phyloP scores from a whole-genome alignment of 345 rosid genomes.

The Salix purpurea region DNA sequence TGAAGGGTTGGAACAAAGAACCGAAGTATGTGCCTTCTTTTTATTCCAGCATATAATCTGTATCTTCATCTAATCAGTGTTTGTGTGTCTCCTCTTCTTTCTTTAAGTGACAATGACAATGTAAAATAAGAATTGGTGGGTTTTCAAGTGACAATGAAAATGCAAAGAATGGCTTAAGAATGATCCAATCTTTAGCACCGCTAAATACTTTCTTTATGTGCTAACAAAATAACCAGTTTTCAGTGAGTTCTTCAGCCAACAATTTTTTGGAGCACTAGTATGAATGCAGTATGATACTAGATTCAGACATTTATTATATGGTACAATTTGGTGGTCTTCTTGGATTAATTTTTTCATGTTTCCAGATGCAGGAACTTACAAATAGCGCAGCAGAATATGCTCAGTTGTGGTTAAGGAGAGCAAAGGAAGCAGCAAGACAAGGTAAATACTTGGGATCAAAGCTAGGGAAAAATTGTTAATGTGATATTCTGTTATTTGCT shows the following conservation, averaged over 20 bases:
- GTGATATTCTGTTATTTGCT: neutral
- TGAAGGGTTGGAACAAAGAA: slow-evolving; percentile 36
- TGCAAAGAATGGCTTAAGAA: neutral
- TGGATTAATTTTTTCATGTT: slow-evolving; percentile 19
- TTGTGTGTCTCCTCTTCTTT: neutral
- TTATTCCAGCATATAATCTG: neutral
- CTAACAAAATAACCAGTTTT: neutral
- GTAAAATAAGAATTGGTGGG: neutral
- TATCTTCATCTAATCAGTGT: neutral
- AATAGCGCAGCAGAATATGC: slow-evolving; percentile 61
- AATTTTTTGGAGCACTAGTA: neutral
- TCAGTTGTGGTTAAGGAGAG: slow-evolving; percentile 61
- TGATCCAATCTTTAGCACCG: neutral
- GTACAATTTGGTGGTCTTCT: neutral
- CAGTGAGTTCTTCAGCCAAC: neutral
- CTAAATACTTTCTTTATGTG: neutral
- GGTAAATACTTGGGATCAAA: slow-evolving; percentile 32
- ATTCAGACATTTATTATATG: neutral
- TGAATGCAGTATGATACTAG: neutral
- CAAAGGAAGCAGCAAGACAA: slow-evolving; percentile 62
- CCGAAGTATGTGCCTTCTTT: slow-evolving; percentile 40
- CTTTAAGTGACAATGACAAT: neutral
- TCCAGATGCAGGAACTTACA: slow-evolving; percentile 68
- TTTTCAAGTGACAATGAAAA: neutral
- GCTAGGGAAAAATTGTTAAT: neutral